Base-by-base conservation (phyloP, 768 basidiomycete genomes). In the Leccinellum luteum region DNA sequence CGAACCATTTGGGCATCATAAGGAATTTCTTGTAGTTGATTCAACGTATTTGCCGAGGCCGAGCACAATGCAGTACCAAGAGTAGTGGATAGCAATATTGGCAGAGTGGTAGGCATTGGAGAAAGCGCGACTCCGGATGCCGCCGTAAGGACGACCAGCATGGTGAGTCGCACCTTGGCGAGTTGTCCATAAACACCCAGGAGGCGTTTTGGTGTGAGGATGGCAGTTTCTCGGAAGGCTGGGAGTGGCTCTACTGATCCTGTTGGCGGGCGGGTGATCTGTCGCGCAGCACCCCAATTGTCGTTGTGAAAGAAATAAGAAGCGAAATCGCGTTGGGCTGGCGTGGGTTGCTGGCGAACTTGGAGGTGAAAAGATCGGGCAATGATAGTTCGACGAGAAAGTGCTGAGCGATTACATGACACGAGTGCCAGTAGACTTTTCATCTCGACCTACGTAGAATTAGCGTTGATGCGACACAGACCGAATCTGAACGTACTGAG, bases 1-100 rank as follows among this genome's bases (percentile, higher is more conserved):
- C 97, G 84, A 0, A 86, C 81, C 88, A 98, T 98, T 69, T 99
- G 97, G 0, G 97, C 95, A 67, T 99, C 97, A 62, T 94, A 92
- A 0, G 97, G 97, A 7, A 92, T 79, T 74, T 99, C 97, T 66
- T 94, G 89, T 3, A 98, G 76, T 71, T 99, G 94, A 74, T 99
- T 99, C 65, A 97, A 79, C 2, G 96, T 82, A 69, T 98, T 98
- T 28, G 97, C 97, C 0, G 94, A 91, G 3, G 94, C 92, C 6
- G 90, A 88, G 70, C 94, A 97, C 44, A 99, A 80, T 0, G 88
- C 85, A 0, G 95, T 98, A 41, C 97, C 97, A 27, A 90, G 68
- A 0, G 95, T 93, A 0, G 95, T 91, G 15, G 90, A 85, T 4
- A 98, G 79, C 10, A 99, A 80, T 14, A 93, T 82, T 1, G 94